These are phyloP conservation scores for Phaeosphaeriaceae sp. DNA, from an alignment of 2,329 filamentous ascomycete species.

Conservation along the genomic window DNA sequence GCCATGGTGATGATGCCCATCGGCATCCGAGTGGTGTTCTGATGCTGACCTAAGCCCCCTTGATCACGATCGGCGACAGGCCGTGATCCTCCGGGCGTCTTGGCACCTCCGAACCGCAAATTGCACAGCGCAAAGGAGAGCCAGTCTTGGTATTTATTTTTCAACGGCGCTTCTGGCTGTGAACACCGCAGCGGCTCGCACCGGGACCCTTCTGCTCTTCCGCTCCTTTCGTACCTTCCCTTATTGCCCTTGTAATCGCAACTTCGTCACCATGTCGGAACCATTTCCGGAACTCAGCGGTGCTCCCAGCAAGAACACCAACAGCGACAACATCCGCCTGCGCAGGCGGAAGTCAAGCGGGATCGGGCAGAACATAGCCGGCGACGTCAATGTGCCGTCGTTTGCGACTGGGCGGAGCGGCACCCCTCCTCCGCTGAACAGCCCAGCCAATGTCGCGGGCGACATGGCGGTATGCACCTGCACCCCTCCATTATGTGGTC, in stretches of 20 bases:
- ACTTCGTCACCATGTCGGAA: constrained; percentile 31
- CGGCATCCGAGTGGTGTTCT: not conserved
- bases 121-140: constrained; percentile 7
- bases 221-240: not conserved
- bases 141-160: not conserved
- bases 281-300: constrained; percentile 43
- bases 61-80: not conserved
- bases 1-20: not conserved
- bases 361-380: constrained; percentile 59
- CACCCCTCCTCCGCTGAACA: constrained; percentile 30
- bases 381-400: constrained; percentile 59
- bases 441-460: constrained; percentile 18
- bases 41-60: constrained; percentile 6
- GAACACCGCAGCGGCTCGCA: not conserved
- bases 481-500: not conserved
- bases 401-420: constrained; percentile 53
- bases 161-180: not conserved
- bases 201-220: not conserved
- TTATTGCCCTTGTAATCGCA: not conserved
- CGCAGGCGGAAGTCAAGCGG: constrained; percentile 56
- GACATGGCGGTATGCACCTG: constrained; percentile 26
- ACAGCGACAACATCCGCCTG: constrained; percentile 18
- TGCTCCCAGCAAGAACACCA: constrained; percentile 16
- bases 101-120: constrained; percentile 20
- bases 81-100: constrained; percentile 5